Conservation (phyloP, 2,329 filamentous ascomycete genomes). For the Colletotrichum sp. region DNA sequence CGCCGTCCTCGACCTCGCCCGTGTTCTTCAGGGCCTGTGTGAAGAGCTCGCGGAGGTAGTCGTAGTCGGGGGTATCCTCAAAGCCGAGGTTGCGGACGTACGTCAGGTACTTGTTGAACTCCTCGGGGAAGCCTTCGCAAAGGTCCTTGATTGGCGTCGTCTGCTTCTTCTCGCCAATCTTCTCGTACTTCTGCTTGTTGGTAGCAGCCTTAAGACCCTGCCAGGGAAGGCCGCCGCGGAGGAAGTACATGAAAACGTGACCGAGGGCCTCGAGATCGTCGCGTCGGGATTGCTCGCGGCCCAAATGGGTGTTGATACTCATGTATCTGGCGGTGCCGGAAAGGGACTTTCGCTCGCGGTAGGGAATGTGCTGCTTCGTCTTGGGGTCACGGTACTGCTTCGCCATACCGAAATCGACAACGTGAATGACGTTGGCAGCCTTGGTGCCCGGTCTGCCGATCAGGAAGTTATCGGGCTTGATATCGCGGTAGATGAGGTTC, state of each 20-base stretch:
- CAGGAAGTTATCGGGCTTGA: constrained; percentile 99
- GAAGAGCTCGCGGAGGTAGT: constrained; percentile 95
- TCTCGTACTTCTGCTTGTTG: constrained; percentile 98
- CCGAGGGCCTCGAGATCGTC: constrained; percentile 92
- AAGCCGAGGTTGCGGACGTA: constrained; percentile 98
- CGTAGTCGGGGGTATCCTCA: constrained; percentile 98
- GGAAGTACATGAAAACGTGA: constrained; percentile 78
- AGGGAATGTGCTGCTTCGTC: constrained; percentile 98
- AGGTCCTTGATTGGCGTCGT: constrained; percentile 96
- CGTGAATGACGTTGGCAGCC: constrained; percentile 96
- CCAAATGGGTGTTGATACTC: constrained; percentile 99
- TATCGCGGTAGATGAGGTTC: constrained; percentile 98
- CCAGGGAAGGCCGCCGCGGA: constrained; percentile 74
- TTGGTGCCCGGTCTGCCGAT: constrained; percentile 93
- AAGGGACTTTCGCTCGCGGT: constrained; percentile 94
- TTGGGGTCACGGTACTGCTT: constrained; percentile 99
- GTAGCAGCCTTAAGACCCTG: constrained; percentile 76
- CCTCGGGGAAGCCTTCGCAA: constrained; percentile 93
- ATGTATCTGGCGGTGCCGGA: constrained; percentile 98
- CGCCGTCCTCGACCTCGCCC: constrained; percentile 94
- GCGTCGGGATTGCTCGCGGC: constrained; percentile 92
- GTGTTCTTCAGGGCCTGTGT: constrained; percentile 94
- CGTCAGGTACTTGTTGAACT: constrained; percentile 96
- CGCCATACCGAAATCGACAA: constrained; percentile 99
- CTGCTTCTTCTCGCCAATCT: constrained; percentile 99